Percentiles rank a stretch among this genome's conserved stretches.
These are phyloP conservation scores for Cutaneotrichosporon sp. DNA, from an alignment of 1,284 basidiomycete species.

Conservation along the genomic window DNA sequence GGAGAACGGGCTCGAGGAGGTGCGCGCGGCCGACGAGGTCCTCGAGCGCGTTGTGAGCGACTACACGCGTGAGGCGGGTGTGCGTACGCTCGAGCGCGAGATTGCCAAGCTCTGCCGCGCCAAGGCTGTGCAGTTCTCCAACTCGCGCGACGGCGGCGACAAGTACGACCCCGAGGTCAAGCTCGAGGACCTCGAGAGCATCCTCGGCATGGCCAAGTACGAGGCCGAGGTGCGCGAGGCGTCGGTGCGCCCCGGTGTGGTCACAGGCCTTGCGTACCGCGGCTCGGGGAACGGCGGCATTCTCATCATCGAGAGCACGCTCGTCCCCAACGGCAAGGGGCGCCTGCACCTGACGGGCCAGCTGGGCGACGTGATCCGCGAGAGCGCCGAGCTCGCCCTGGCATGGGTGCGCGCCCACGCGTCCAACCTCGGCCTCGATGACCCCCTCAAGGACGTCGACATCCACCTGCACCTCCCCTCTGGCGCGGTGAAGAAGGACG, in stretches of 20 bases:
- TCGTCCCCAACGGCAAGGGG: constrained; percentile 42
- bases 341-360: constrained; percentile 71
- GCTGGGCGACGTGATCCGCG: constrained; percentile 95
- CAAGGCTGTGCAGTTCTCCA: constrained; percentile 85
- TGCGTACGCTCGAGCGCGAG: constrained; percentile 84
- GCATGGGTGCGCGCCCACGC: constrained; percentile 90
- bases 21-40: constrained; percentile 68
- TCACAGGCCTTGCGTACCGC: constrained; percentile 46
- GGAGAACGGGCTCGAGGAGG: constrained; percentile 77
- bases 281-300: constrained; percentile 80
- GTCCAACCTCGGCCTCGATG: constrained; percentile 64
- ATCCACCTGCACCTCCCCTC: constrained; percentile 91
- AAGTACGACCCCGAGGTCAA: constrained; percentile 67
- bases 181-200: constrained; percentile 73
- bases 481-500: constrained; percentile 94
- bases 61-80: constrained; percentile 94
- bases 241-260: constrained; percentile 40
- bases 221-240: constrained; percentile 64
- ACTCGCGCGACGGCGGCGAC: constrained; percentile 28
- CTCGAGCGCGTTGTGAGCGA: constrained; percentile 88
- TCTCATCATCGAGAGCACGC: constrained; percentile 60
- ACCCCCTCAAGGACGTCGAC: constrained; percentile 59
- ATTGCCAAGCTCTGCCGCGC: constrained; percentile 81
- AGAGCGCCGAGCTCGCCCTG: constrained; percentile 90
- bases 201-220: constrained; percentile 78